Base-by-base conservation (phyloP, 225 moss, liverwort and hornwort species). In the Pleurozium schreberi region DNA sequence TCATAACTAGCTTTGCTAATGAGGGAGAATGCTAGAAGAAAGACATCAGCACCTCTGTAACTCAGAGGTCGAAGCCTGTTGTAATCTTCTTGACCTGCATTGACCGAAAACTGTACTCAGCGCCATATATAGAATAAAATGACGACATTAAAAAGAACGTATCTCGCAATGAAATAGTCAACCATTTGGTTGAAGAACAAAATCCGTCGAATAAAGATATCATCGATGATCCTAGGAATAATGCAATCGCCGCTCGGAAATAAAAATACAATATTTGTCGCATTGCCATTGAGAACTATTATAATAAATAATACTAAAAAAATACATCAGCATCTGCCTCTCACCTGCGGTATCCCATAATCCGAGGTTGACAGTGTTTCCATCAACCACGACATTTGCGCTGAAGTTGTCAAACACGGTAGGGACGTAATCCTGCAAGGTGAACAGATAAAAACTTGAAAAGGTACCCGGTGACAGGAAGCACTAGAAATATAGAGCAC, bases 341-440 rank as follows among this genome's bases (percentile, higher is more conserved):
- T 92, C 91, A 99, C 98, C 98, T 93, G 98, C 98, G 62, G 98
- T 99, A 93, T 99, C 98, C 98, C 98, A 99, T 26, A 99, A 94
- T 58, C 98, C 98, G 58, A 99, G 96, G 87, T 99, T 99, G 91
- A 99, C 98, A 62, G 98, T 99, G 89, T 99, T 99, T 77, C 98
- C 98, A 88, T 99, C 98, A 58, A 99, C 98, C 84, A 99, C 98
- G 61, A 99, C 98, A 89, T 99, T 99, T 75, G 98, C 98, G 91
- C 98, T 99, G 96, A 99, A 99, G 95, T 99, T 99, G 91, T 99
- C 98, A 82, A 99, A 99, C 91, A 99, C 98, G 53, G 98, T 99
- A 75, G 98, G 98, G 22, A 99, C 98, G 67, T 99, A 99, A 94
- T 99, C 98, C 98, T 99, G 94, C 91, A 69, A 40, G 33, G 69